Evolutionary conservation across 129 eudicot species (phyloP), one percentile per base, ranked within the genome.

Genomic region (Helianthus tuberosus): DNA sequence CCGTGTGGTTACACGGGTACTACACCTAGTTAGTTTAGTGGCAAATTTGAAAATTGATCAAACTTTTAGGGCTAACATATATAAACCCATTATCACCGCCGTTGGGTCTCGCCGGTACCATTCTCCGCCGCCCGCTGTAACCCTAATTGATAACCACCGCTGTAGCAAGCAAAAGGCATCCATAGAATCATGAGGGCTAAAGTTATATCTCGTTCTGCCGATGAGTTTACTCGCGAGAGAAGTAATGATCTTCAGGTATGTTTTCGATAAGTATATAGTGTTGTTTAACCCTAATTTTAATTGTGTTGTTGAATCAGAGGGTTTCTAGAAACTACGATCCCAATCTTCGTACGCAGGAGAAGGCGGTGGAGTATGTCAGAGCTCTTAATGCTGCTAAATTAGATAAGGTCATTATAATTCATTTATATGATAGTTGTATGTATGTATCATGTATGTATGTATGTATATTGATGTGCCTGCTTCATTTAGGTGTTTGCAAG

Each of bases 321-420:
- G 98, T 92, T 52, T 89, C 85, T 69, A 81, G 91, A 35, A 90
- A 88, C 72, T 94, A 74, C 75, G 92, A 88, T 47, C 98, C 98
- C 0, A 88, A 35, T n/a, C 90, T 94, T 60, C 83, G 98, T 7
- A 17, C 89, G n/a, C 98, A 94, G 84, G 98, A 90, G 79, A 94
- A 94, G 78, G 96, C 96, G 0, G 88, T 83, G n/a, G 98, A 94
- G 69, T 94, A 94, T 80, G 96, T 86, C 64, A 86, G 98, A 63
- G 98, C 98, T 62, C 88, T 94, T 38, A 94, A 88, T 83, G 97
- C 98, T 3, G 96, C 97, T 39, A 94, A 94, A 64, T 82, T 90
- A 23, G 98, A 94, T 17, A 90, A 94, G 96, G 98, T 93, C 51
- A 16, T 36, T 7, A 13, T 38, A 20, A 25, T 10, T n/a, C n/a